These are phyloP conservation scores for Thalassiosira profunda DNA, from an alignment of 108 stramenopile genomes.

Conservation along the genomic window DNA sequence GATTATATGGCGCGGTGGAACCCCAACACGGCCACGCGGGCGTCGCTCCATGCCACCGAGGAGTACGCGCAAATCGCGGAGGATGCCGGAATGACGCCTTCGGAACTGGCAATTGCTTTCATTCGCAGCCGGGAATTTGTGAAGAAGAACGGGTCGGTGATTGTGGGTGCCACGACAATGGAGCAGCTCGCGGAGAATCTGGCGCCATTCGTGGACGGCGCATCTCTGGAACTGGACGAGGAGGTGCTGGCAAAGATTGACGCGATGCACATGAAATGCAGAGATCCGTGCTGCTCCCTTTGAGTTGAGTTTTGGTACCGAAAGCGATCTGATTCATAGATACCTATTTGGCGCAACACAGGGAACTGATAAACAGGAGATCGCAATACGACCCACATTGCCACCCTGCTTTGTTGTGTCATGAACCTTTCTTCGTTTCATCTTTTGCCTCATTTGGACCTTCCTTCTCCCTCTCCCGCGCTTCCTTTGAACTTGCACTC, in stretches of 20 bases:
- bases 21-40: conserved; percentile 50
- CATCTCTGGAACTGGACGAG: conserved; percentile 54
- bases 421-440: too few relatives aligned
- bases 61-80: conserved; percentile 78
- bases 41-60: conserved; percentile 64
- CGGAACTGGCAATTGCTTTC: conserved; percentile 87
- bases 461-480: too few relatives aligned
- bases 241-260: conserved; percentile 56
- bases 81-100: conserved; percentile 69
- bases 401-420: too few relatives aligned
- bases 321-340: too few relatives aligned
- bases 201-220: conserved; percentile 42
- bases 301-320: too few relatives aligned
- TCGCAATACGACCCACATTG: too few relatives aligned
- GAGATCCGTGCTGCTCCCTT: conserved; percentile 62
- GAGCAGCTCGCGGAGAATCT: conserved; percentile 86
- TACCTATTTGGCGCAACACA: too few relatives aligned
- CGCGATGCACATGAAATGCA: conserved; percentile 72
- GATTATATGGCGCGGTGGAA: conserved; percentile 88
- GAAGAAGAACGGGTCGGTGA: conserved; percentile 61
- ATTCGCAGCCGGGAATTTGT: conserved; percentile 83
- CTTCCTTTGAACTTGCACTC: too few relatives aligned
- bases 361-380: too few relatives aligned
- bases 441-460: too few relatives aligned
- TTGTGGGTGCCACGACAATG: conserved; percentile 93